Conservation (phyloP, 306 rosid species). For the Inga laurina region DNA sequence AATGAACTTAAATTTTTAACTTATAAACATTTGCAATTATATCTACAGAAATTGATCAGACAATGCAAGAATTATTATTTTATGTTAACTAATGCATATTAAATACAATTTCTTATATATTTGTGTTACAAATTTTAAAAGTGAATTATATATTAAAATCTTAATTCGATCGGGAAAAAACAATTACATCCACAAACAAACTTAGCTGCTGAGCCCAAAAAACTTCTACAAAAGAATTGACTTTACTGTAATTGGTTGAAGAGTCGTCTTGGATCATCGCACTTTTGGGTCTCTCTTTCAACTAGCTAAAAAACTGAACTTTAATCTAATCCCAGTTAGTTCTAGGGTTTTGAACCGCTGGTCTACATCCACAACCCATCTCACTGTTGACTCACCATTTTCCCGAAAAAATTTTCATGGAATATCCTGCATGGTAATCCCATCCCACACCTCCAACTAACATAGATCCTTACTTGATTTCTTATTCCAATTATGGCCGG, state of each 20-base stretch:
- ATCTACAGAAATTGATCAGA: background rate
- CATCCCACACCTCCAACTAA: background rate
- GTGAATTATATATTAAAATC: too few relatives aligned
- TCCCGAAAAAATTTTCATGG: background rate
- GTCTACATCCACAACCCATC: background rate
- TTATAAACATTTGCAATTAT: background rate
- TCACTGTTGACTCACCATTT: background rate
- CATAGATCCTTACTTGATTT: background rate
- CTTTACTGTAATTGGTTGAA: background rate
- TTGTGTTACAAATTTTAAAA: background rate
- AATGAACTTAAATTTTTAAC: background rate
- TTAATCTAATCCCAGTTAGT: background rate
- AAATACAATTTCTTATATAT: background rate
- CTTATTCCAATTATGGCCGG: conserved; percentile 23
- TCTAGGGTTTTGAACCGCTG: conserved; percentile 4
- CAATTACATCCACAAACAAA: background rate
- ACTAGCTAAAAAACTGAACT: background rate
- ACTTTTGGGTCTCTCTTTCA: background rate
- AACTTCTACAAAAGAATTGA: background rate
- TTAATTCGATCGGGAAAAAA: background rate
- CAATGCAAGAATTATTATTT: background rate
- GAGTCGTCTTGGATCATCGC: background rate
- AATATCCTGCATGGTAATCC: background rate
- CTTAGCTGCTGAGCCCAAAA: background rate
- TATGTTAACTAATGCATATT: background rate